Conservation (phyloP, 306 rosid genomes). For the Dryas octopetala region DNA sequence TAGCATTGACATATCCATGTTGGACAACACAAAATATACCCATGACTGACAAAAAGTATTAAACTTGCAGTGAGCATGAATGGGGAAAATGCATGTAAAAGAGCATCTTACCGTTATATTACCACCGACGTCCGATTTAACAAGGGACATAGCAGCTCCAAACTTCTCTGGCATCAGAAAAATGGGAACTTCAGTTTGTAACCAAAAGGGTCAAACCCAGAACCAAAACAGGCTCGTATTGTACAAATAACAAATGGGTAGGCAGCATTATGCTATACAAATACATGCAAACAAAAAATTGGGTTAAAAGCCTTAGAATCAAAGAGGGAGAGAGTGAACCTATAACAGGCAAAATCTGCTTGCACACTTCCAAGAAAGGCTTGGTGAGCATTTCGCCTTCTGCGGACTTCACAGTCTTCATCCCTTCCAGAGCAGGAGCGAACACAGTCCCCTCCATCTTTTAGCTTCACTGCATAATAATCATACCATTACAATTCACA, state of each 20-base stretch:
- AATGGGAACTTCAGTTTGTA: neutral
- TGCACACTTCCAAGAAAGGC: slow-evolving; percentile 94
- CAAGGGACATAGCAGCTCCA: slow-evolving; percentile 96
- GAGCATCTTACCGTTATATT: slow-evolving; percentile 62
- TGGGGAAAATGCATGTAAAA: neutral
- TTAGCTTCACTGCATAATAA: slow-evolving; percentile 36
- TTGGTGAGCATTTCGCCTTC: slow-evolving; percentile 70
- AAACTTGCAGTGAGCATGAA: neutral
- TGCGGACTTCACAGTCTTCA: slow-evolving; percentile 63
- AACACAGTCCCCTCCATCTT: slow-evolving; percentile 80
- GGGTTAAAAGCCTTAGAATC: neutral
- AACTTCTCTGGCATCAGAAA: slow-evolving; percentile 70
- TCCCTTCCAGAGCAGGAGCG: slow-evolving; percentile 75
- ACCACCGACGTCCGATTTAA: slow-evolving; percentile 83
- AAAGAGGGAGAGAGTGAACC: slow-evolving; percentile 39
- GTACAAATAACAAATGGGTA: neutral
- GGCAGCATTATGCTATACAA: neutral
- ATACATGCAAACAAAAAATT: neutral
- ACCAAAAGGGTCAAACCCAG: slow-evolving; percentile 14
- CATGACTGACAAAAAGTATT: neutral
- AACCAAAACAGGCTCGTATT: neutral
- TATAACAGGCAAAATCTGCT: slow-evolving; percentile 80
- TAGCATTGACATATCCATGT: neutral
- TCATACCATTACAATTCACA: neutral
- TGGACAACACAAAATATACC: neutral